A percentile compares a stretch with the other conserved stretches of the same genome.
phyloP scores from a whole-genome alignment of 805 yeast genomes.

The Nadsonia fulvescens region DNA sequence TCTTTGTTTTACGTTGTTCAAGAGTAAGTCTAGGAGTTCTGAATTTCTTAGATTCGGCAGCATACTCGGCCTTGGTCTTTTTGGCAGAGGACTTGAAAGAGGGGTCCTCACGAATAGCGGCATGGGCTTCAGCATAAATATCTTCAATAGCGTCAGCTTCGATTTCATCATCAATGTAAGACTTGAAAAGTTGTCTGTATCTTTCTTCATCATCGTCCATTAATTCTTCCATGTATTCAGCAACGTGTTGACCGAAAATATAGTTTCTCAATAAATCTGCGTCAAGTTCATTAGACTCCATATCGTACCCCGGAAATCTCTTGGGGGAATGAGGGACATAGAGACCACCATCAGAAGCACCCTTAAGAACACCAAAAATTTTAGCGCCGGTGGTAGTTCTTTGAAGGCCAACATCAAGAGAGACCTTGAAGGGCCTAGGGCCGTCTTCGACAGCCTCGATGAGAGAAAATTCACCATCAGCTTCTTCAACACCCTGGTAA shows the following conservation, averaged over 20 bases:
- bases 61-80: constrained; percentile 95
- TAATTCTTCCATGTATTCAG: constrained; percentile 99
- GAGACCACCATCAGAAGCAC: constrained; percentile 99
- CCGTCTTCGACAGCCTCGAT: constrained; percentile 99
- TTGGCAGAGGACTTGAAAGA: constrained; percentile 73
- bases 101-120: constrained; percentile 92
- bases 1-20: constrained; percentile 78
- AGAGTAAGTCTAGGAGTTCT: constrained; percentile 71
- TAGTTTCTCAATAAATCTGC: constrained; percentile 94
- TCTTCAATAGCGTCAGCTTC: constrained; percentile 97
- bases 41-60: constrained; percentile 91
- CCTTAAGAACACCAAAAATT: constrained; percentile 97
- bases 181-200: constrained; percentile 88
- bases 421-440: constrained; percentile 99
- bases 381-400: constrained; percentile 99
- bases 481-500: constrained; percentile 97
- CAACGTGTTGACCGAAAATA: constrained; percentile 99
- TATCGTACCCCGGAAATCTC: constrained; percentile 99
- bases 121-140: constrained; percentile 87
- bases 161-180: constrained; percentile 90
- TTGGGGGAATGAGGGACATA: constrained; percentile 98
- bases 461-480: constrained; percentile 95
- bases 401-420: constrained; percentile 97
- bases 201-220: constrained; percentile 99
- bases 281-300: constrained; percentile 94